Evolutionary conservation across 2,329 filamentous ascomycete genomes (phyloP).

Genomic region (Sporothrix phasma): DNA sequence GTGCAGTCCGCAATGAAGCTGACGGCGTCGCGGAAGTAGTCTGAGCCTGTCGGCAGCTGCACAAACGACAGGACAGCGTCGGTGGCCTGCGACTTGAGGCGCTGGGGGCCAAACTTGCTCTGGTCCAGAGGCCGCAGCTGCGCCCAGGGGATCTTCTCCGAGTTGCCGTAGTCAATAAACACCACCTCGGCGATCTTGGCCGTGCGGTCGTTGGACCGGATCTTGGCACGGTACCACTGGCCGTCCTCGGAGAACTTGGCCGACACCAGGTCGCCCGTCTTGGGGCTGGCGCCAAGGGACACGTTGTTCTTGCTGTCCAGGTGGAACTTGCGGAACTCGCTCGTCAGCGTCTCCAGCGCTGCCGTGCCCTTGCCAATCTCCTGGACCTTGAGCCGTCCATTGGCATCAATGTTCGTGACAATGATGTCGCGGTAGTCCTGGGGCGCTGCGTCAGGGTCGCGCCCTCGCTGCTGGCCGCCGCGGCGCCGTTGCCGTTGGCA

Average conservation of each 20-base stretch:
- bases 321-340: slow-evolving; percentile 83
- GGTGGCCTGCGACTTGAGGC: slow-evolving; percentile 75
- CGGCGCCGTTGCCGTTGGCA: slow-evolving; percentile 34
- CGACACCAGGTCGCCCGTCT: slow-evolving; percentile 83
- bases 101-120: slow-evolving; percentile 67
- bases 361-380: slow-evolving; percentile 79
- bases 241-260: slow-evolving; percentile 83
- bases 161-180: slow-evolving; percentile 96
- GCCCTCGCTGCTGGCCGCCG: slow-evolving; percentile 33
- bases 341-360: slow-evolving; percentile 80
- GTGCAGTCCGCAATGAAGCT: slow-evolving; percentile 65
- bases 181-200: slow-evolving; percentile 82
- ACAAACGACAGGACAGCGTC: slow-evolving; percentile 83
- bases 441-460: slow-evolving; percentile 53
- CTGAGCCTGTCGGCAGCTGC: slow-evolving; percentile 66
- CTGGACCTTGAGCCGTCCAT: slow-evolving; percentile 80
- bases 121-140: slow-evolving; percentile 72
- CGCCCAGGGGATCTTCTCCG: slow-evolving; percentile 77
- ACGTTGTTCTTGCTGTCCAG: slow-evolving; percentile 70
- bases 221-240: slow-evolving; percentile 87
- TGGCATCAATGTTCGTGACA: slow-evolving; percentile 79
- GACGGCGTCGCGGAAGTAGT: slow-evolving; percentile 77
- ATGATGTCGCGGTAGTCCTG: slow-evolving; percentile 87
- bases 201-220: slow-evolving; percentile 86
- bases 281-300: slow-evolving; percentile 64